Base-by-base conservation (phyloP, 2,329 filamentous ascomycete species). In the Acrocalymma vagum region DNA sequence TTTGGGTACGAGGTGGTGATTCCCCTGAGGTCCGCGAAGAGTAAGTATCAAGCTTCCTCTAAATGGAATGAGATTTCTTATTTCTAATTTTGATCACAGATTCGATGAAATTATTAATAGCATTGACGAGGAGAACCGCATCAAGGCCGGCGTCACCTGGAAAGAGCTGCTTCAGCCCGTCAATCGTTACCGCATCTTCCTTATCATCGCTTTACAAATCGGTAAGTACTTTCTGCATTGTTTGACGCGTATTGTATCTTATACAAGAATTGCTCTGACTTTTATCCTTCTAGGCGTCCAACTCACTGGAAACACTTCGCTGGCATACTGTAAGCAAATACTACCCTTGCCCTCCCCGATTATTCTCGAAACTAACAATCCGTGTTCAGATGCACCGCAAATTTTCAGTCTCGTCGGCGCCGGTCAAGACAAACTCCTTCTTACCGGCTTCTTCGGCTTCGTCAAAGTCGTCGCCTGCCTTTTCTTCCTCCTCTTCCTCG, bases 1-100 rank as follows among this genome's bases (percentile, higher is more conserved):
- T 73, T 14, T 80, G 78, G 78, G 72, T 81, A 9, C 73, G 78
- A 3, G 78, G 76, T 4, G 77, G 74, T n/a, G 38, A 41, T 9
- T 34, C 26, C 23, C 15, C 14, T 26, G 7, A 41, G 9, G 30
- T 28, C 3, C 31, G 31, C 16, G 20, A 35, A 26, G n/a, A n/a
- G n/a, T n/a, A n/a, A n/a, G n/a, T n/a, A n/a, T n/a, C n/a, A n/a
- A n/a, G n/a, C n/a, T n/a, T n/a, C n/a, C n/a, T n/a, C n/a, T n/a
- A n/a, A n/a, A n/a, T n/a, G n/a, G n/a, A n/a, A n/a, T n/a, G n/a
- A n/a, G n/a, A n/a, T n/a, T n/a, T n/a, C n/a, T n/a, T n/a, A n/a
- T n/a, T n/a, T n/a, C n/a, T n/a, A n/a, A n/a, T n/a, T n/a, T n/a
- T n/a, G n/a, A n/a, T n/a, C n/a, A n/a, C n/a, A n/a, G n/a, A n/a